These are phyloP conservation scores for Rutstroemia sp. DNA, from an alignment of 2,329 filamentous ascomycete genomes.

Conservation along the genomic window DNA sequence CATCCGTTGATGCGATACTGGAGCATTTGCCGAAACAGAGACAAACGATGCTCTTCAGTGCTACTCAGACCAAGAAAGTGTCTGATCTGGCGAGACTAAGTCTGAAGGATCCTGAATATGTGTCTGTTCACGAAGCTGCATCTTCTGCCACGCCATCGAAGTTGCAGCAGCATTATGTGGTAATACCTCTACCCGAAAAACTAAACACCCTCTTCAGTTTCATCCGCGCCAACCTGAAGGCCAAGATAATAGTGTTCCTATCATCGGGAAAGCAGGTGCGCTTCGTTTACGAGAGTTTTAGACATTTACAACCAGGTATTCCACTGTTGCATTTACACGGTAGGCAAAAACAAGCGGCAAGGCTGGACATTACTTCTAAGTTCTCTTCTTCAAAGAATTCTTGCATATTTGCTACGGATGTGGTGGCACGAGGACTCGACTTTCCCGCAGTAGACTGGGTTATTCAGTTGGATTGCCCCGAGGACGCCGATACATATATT, in stretches of 20 bases:
- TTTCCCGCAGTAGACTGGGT: constrained; percentile 98
- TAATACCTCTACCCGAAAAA: constrained; percentile 81
- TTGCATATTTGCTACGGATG: constrained; percentile 91
- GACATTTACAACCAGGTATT: constrained; percentile 89
- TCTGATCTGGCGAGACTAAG: constrained; percentile 86
- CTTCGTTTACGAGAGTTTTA: constrained; percentile 89
- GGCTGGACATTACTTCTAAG: constrained; percentile 77
- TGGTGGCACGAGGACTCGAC: constrained; percentile 88
- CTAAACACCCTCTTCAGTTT: constrained; percentile 90
- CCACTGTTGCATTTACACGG: constrained; percentile 89
- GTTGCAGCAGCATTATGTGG: constrained; percentile 84
- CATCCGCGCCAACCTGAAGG: constrained; percentile 81
- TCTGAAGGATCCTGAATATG: constrained; percentile 85
- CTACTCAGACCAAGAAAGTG: constrained; percentile 91
- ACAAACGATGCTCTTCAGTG: constrained; percentile 92
- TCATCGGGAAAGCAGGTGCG: constrained; percentile 95
- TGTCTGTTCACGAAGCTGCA: constrained; percentile 84
- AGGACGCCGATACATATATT: constrained; percentile 96
- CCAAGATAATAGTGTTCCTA: constrained; percentile 91
- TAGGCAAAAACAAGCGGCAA: constrained; percentile 82
- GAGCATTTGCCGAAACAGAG: constrained; percentile 80
- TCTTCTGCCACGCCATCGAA: constrained; percentile 71
- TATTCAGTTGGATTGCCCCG: constrained; percentile 94
- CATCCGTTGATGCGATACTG: constrained; percentile 82
- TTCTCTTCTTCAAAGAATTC: constrained; percentile 76